phyloP scores from a whole-genome alignment of 352 stramenopile species.

The Pythium aristosporum region DNA sequence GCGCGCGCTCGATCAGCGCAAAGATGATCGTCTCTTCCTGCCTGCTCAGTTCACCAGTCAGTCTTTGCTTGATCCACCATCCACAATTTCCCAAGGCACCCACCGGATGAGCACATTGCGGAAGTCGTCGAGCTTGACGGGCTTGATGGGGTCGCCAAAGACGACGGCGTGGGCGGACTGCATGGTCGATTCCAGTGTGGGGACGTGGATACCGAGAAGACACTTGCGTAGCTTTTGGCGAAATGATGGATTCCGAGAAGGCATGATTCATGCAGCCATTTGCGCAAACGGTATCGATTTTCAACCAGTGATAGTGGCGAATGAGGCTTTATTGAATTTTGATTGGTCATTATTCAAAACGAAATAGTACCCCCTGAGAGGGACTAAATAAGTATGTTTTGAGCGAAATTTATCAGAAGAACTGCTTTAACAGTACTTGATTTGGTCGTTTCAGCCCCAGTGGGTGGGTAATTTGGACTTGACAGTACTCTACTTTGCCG shows the following conservation, averaged over 20 bases:
- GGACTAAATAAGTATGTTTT: not conserved
- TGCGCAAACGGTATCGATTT: constrained; percentile 23
- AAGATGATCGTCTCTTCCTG: constrained; percentile 99
- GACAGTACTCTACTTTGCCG: not conserved
- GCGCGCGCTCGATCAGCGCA: constrained; percentile 97
- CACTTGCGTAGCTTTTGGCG: not conserved
- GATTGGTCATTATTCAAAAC: not conserved
- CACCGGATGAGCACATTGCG: constrained; percentile 87
- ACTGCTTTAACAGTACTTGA: too few species aligned
- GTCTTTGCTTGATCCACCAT: not conserved
- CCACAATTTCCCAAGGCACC: not conserved
- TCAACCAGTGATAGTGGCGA: constrained; percentile 9
- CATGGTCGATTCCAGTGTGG: constrained; percentile 17
- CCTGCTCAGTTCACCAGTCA: constrained; percentile 24
- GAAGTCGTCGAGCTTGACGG: constrained; percentile 85
- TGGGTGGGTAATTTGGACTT: not conserved
- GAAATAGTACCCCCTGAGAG: not conserved
- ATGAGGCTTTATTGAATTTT: not conserved
- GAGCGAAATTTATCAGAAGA: too few species aligned
- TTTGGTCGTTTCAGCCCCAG: not conserved
- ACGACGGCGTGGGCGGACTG: constrained; percentile 65
- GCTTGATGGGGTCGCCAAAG: constrained; percentile 63
- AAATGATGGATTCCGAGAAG: not conserved
- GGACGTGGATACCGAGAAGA: constrained; percentile 1
- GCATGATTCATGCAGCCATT: constrained; percentile 11